Evolutionary conservation across 2,329 filamentous ascomycete species (phyloP).

Genomic region (Whalleya microplaca): DNA sequence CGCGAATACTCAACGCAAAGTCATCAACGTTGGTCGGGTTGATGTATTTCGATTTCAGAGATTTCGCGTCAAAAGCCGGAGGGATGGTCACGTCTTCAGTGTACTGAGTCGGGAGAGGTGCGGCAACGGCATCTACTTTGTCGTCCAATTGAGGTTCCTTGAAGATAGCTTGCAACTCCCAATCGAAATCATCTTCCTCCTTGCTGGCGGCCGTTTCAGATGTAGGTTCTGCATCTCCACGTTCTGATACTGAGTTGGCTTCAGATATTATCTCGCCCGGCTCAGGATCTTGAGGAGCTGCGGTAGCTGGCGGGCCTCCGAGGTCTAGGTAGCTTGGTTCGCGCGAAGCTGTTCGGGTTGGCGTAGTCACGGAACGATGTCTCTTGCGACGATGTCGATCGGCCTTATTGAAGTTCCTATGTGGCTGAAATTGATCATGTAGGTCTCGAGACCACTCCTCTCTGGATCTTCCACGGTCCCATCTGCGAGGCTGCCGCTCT

Average conservation of each 20-base stretch:
- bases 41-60: slow-evolving; percentile 37
- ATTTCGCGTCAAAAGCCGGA: slow-evolving; percentile 34
- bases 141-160: slow-evolving; percentile 20
- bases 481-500: slow-evolving; percentile 19
- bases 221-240: slow-evolving; percentile 9
- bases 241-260: slow-evolving; percentile 18
- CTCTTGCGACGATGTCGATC: slow-evolving; percentile 15
- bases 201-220: slow-evolving; percentile 8
- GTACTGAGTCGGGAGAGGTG: slow-evolving; percentile 36
- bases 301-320: slow-evolving; percentile 5
- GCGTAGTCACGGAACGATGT: slow-evolving; percentile 10
- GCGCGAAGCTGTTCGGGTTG: slow-evolving; percentile 9
- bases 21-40: slow-evolving; percentile 37
- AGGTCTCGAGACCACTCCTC: slow-evolving; percentile 24
- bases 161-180: slow-evolving; percentile 35
- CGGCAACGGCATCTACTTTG: slow-evolving; percentile 36
- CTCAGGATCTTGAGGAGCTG: slow-evolving; percentile 22
- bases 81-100: slow-evolving; percentile 37
- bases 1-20: slow-evolving; percentile 35
- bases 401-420: slow-evolving; percentile 18
- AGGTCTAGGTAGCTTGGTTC: slow-evolving; percentile 7
- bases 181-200: slow-evolving; percentile 26
- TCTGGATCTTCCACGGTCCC: slow-evolving; percentile 13
- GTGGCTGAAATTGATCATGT: slow-evolving; percentile 18
- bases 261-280: slow-evolving; percentile 29